Evolutionary conservation across 441 rosid genomes (phyloP).

Genomic region (Theobroma grandiflorum): DNA sequence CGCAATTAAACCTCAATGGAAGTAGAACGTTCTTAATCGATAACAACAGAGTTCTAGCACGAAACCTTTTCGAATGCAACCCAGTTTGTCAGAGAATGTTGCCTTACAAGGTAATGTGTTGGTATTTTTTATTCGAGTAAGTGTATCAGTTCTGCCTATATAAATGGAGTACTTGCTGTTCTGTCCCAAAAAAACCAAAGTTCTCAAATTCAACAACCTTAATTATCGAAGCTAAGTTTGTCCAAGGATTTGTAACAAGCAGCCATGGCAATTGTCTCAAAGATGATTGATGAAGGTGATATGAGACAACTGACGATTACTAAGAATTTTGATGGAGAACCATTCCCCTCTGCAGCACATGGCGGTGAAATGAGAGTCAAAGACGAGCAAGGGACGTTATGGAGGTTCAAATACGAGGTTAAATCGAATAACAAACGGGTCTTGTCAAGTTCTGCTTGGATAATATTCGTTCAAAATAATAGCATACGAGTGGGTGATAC

Average conservation of each 20-base stretch:
- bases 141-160: neutral
- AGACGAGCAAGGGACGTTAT: accelerated
- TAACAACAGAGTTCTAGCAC: neutral
- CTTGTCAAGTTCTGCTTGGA: neutral
- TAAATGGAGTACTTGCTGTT: neutral
- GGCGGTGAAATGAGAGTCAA: neutral
- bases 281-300: neutral
- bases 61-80: neutral
- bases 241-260: too few species aligned
- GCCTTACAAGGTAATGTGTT: neutral
- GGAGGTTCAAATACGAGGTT: neutral
- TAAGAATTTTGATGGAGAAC: too few species aligned
- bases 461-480: neutral
- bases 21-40: too few species aligned
- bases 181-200: neutral
- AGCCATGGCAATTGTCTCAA: neutral
- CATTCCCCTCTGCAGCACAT: neutral
- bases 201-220: neutral
- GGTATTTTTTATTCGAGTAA: neutral
- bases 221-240: neutral
- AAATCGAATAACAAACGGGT: neutral
- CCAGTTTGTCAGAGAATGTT: neutral
- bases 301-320: neutral
- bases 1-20: too few species aligned
- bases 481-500: neutral